Evolutionary conservation across 2,329 filamentous ascomycete genomes (phyloP), one percentile per base, ranked within the genome.

Genomic region (Penicillium sp.): DNA sequence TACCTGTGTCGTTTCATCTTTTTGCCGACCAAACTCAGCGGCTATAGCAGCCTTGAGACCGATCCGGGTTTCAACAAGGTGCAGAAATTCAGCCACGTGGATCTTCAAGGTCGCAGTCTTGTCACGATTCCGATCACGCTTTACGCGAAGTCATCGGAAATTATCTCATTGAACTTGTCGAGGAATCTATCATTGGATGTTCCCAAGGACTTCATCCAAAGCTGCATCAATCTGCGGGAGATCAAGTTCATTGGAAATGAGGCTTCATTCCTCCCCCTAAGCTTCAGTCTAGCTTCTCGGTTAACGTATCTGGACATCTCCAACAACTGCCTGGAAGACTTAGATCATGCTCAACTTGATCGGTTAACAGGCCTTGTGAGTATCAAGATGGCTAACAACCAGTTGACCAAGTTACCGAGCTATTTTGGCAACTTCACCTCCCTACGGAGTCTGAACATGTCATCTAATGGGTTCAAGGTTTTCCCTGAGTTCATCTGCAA

Each of bases 191-290:
- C 92, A 0, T 81, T 99, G 27, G 91, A 97, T 65, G 87, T 99
- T 13, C 94, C 94, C 0, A 91, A 92, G 68, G 94, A 99, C 73
- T 99, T 99, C 70, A 92, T 99, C 52, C 91, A 96, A 71, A 90
- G 91, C 27, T 99, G 94, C 75, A 86, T 88, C 63, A 92, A 93
- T 67, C 79, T 99, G 18, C 86, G 93, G 47, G 94, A 99, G 71
- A 94, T 99, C 80, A 96, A 95, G 68, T 99, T 89, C 74, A 92
- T 90, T 64, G 93, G 92, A 69, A 97, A 97, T 66, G 94, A 99
- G 72, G 91, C 92, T 2, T 87, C 90, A 72, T 88, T 88, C 66
- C 78, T 99, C 22, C 94, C 94, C 4, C 83, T 87, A 6, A 97
- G 92, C 71, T 81, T 99, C 49, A 87, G 89, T 60, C 81, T 92